phyloP scores from a whole-genome alignment of 352 stramenopile genomes.

The Pythium insidiosum region DNA sequence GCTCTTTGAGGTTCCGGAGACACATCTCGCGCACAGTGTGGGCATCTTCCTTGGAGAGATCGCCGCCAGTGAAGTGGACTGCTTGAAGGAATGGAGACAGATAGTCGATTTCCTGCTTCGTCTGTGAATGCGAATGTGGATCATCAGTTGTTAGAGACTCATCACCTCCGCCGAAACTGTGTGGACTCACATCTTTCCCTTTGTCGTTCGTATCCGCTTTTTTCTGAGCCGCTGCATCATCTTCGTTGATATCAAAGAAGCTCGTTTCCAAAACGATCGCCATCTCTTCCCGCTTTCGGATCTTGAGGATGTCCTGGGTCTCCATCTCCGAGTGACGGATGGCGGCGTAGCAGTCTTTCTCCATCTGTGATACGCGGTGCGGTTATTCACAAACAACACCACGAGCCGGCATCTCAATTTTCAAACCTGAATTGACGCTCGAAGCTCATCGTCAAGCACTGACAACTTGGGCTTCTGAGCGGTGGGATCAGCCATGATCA shows the following conservation, averaged over 20 bases:
- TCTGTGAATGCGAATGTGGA: slow-evolving; percentile 17
- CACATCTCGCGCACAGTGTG: slow-evolving; percentile 84
- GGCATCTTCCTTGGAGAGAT: slow-evolving; percentile 82
- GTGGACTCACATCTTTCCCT: slow-evolving; percentile 45
- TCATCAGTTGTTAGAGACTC: background rate
- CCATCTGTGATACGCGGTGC: too few relatives aligned
- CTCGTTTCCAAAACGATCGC: slow-evolving; percentile 76
- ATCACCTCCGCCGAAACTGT: background rate
- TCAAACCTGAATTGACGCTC: slow-evolving; percentile 43
- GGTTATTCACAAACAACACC: too few relatives aligned
- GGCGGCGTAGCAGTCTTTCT: slow-evolving; percentile 89
- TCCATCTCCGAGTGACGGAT: slow-evolving; percentile 85
- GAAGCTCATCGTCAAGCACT: slow-evolving; percentile 66
- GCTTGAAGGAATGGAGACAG: slow-evolving; percentile 90
- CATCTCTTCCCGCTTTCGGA: slow-evolving; percentile 84
- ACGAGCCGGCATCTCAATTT: background rate
- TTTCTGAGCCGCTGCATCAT: slow-evolving; percentile 48
- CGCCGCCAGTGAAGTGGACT: slow-evolving; percentile 32
- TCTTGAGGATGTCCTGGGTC: slow-evolving; percentile 87
- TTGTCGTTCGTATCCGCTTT: slow-evolving; percentile 62
- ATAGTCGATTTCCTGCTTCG: slow-evolving; percentile 86
- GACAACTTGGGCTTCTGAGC: slow-evolving; percentile 60
- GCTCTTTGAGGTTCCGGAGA: slow-evolving; percentile 90
- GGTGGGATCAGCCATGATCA: slow-evolving; percentile 62
- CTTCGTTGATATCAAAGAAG: slow-evolving; percentile 74